phyloP scores from a whole-genome alignment of 441 rosid species.

The Gossypium lobatum region DNA sequence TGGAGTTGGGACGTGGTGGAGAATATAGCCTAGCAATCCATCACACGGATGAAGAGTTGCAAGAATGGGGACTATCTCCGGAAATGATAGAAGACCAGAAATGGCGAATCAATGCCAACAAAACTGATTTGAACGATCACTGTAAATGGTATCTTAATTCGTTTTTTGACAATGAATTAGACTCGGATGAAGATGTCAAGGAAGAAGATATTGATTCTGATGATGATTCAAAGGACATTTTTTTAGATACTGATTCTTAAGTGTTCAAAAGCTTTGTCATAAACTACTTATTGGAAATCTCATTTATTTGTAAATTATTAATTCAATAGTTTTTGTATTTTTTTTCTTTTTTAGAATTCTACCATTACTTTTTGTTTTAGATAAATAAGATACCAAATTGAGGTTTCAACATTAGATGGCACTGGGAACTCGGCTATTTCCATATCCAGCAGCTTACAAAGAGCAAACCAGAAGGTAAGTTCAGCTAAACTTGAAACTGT shows the following conservation, averaged over 20 bases:
- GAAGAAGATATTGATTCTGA: slow-evolving; percentile 5
- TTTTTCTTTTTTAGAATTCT: not conserved
- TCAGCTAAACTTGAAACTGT: not conserved
- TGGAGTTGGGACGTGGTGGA: slow-evolving; percentile 76
- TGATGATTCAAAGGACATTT: not conserved
- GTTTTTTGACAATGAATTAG: slow-evolving; percentile 50
- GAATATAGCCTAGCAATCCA: slow-evolving; percentile 85
- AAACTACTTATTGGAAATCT: not conserved
- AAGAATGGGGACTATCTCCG: slow-evolving; percentile 71
- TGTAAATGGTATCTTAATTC: slow-evolving; percentile 60
- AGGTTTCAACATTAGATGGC: not conserved
- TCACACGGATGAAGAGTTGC: slow-evolving; percentile 77
- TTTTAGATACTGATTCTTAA: slow-evolving; percentile 6
- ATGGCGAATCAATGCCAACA: slow-evolving; percentile 50
- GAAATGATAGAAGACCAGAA: slow-evolving; percentile 89
- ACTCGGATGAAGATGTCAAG: slow-evolving; percentile 25
- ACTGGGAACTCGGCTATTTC: not conserved
- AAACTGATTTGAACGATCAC: slow-evolving; percentile 61
- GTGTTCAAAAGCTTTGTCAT: not conserved
- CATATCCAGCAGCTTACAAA: not conserved
- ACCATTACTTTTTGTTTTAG: not conserved
- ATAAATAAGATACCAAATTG: not conserved
- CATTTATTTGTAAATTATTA: slow-evolving; percentile 1
- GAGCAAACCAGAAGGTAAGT: not conserved
- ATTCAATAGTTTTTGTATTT: not conserved